Conservation (phyloP, 495 filamentous ascomycete genomes). For the Aspergillus kassunensis region DNA sequence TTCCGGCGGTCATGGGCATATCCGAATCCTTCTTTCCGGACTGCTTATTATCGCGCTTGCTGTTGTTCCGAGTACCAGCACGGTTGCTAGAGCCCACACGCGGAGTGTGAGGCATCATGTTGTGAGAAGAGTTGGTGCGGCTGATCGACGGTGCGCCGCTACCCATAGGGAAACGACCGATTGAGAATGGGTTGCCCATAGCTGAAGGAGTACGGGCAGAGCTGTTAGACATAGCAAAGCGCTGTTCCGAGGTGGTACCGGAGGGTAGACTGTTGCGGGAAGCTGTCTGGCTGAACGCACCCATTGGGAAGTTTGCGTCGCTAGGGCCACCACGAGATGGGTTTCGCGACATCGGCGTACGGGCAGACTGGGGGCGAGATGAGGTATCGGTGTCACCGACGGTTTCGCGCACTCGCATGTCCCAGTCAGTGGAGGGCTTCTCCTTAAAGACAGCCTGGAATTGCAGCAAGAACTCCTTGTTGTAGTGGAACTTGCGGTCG, state of each 20-base stretch:
- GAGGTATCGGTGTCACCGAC: conserved; percentile 77
- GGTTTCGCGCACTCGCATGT: conserved; percentile 74
- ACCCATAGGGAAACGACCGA: conserved; percentile 58
- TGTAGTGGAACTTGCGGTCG: conserved; percentile 88
- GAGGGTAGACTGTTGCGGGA: conserved; percentile 54
- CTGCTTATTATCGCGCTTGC: conserved; percentile 59
- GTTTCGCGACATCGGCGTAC: conserved; percentile 56
- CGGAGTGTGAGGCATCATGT: conserved; percentile 53
- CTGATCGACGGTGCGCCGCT: conserved; percentile 47
- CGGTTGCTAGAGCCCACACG: conserved; percentile 51
- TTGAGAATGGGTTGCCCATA: conserved; percentile 56
- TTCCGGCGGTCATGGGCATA: conserved; percentile 83
- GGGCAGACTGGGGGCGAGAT: conserved; percentile 65
- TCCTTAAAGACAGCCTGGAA: conserved; percentile 93
- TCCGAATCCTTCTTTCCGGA: conserved; percentile 55
- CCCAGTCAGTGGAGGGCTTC: conserved; percentile 90
- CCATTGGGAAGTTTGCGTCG: conserved; percentile 57
- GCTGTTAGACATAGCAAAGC: conserved; percentile 32
- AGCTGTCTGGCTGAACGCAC: conserved; percentile 54
- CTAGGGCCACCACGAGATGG: conserved; percentile 43
- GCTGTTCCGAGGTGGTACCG: conserved; percentile 56
- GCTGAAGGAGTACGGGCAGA: conserved; percentile 31
- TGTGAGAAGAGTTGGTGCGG: conserved; percentile 53
- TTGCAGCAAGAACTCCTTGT: conserved; percentile 93
- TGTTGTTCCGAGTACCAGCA: conserved; percentile 40